Percentiles rank a stretch among this genome's conserved stretches.
Conservation (phyloP, 495 filamentous ascomycete species). For the Glonium stellatum region DNA sequence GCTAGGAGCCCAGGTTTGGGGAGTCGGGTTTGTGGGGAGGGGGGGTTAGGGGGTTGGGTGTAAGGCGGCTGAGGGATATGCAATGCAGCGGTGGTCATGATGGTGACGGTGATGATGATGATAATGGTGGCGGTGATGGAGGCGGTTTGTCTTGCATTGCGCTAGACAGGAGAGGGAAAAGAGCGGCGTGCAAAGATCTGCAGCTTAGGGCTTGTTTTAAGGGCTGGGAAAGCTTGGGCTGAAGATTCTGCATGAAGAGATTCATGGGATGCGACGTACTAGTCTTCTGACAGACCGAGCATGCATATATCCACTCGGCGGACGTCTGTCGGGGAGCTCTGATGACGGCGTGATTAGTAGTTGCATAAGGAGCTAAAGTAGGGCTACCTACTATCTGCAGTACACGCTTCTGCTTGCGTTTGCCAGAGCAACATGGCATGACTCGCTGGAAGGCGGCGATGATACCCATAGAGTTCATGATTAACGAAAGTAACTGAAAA, state of each 20-base stretch:
- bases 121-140: too few species aligned
- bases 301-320: slow-evolving; percentile 30
- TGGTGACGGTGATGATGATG: too few species aligned
- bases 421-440: slow-evolving; percentile 10
- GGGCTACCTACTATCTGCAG: slow-evolving; percentile 18
- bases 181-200: too few species aligned
- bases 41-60: too few species aligned
- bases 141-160: too few species aligned
- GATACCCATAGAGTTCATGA: neutral
- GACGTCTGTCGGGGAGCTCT: slow-evolving; percentile 35
- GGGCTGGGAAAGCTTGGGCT: too few species aligned
- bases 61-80: too few species aligned
- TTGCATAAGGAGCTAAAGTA: neutral
- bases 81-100: too few species aligned
- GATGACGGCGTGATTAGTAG: neutral
- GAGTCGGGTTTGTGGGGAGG: too few species aligned
- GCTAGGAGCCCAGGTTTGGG: too few species aligned
- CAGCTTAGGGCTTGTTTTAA: too few species aligned
- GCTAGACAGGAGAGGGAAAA: too few species aligned
- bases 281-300: slow-evolving; percentile 27
- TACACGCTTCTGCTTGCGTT: slow-evolving; percentile 6
- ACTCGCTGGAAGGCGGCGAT: neutral
- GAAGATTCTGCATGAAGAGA: neutral
- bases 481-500: slow-evolving; percentile 5
- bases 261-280: slow-evolving; percentile 25